A percentile compares a stretch with the other conserved stretches of the same genome.
These are phyloP conservation scores for Colletotrichum sp. DNA, from an alignment of 2,329 filamentous ascomycete species.

Conservation along the genomic window DNA sequence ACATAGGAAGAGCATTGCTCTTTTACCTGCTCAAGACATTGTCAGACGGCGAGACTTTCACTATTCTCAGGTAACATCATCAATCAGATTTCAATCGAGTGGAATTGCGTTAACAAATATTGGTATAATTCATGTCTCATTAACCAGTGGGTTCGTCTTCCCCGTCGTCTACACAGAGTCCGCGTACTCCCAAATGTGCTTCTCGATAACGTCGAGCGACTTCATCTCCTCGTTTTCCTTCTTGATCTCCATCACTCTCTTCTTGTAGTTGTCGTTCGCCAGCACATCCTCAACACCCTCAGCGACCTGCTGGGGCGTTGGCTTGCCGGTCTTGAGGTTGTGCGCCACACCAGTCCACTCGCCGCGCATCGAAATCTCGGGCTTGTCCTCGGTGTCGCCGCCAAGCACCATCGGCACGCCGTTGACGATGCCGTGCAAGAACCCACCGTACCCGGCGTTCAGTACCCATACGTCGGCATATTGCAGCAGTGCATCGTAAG, in stretches of 20 bases:
- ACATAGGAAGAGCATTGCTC: background rate
- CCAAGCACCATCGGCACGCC: slow-evolving; percentile 54
- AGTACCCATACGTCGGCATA: slow-evolving; percentile 49
- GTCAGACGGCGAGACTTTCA: background rate
- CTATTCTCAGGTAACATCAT: too few relatives aligned
- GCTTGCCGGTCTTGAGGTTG: slow-evolving; percentile 43
- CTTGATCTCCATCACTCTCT: slow-evolving; percentile 32
- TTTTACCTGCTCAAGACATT: background rate
- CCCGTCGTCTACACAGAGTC: background rate
- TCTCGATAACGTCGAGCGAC: slow-evolving; percentile 4
- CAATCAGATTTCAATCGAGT: background rate
- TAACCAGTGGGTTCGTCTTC: fast-evolving
- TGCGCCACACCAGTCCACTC: slow-evolving; percentile 49
- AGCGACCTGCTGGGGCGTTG: slow-evolving; percentile 30
- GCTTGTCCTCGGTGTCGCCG: slow-evolving; percentile 46
- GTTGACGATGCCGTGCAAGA: slow-evolving; percentile 47
- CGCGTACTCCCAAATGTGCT: slow-evolving; percentile 20
- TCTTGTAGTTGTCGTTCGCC: slow-evolving; percentile 31
- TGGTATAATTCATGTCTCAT: background rate
- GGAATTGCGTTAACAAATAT: background rate
- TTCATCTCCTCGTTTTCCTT: slow-evolving; percentile 36
- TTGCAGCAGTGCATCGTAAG: slow-evolving; percentile 51
- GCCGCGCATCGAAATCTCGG: slow-evolving; percentile 43
- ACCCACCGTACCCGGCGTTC: slow-evolving; percentile 55
- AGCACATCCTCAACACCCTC: slow-evolving; percentile 36